Evolutionary conservation across 345 rosid species (phyloP).

Genomic region (Eucalyptus polyanthemos): DNA sequence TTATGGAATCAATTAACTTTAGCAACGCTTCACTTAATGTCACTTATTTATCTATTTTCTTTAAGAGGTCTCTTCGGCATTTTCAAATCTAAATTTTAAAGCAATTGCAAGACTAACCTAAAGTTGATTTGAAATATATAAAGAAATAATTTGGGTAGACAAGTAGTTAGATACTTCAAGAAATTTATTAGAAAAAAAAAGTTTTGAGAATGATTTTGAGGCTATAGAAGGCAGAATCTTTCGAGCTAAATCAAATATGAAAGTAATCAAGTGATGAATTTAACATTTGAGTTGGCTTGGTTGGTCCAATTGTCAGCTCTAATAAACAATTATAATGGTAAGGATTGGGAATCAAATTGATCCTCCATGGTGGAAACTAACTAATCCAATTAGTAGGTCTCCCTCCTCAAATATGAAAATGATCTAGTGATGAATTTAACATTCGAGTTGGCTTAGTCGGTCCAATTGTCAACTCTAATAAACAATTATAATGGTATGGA

Average conservation of each 20-base stretch:
- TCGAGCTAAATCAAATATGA: fast-evolving
- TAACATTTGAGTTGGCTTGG: too few relatives aligned
- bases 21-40: fast-evolving
- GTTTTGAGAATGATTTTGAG: fast-evolving
- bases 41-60: not conserved
- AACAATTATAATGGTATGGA: too few relatives aligned
- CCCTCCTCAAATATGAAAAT: too few relatives aligned
- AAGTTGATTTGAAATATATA: not conserved
- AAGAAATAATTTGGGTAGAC: not conserved
- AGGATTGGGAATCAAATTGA: too few relatives aligned
- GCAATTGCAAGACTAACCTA: not conserved
- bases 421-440: too few relatives aligned
- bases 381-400: too few relatives aligned
- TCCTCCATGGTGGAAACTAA: too few relatives aligned
- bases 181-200: not conserved
- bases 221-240: not conserved
- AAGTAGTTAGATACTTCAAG: fast-evolving
- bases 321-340: too few relatives aligned
- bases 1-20: fast-evolving
- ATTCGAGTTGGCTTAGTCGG: fast-evolving
- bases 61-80: fast-evolving
- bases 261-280: too few relatives aligned
- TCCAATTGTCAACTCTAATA: too few relatives aligned
- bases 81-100: not conserved
- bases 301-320: too few relatives aligned